Evolutionary conservation across 805 yeast species (phyloP), one percentile per base, ranked within the genome.

Genomic region (Scheffersomyces coipomensis): DNA sequence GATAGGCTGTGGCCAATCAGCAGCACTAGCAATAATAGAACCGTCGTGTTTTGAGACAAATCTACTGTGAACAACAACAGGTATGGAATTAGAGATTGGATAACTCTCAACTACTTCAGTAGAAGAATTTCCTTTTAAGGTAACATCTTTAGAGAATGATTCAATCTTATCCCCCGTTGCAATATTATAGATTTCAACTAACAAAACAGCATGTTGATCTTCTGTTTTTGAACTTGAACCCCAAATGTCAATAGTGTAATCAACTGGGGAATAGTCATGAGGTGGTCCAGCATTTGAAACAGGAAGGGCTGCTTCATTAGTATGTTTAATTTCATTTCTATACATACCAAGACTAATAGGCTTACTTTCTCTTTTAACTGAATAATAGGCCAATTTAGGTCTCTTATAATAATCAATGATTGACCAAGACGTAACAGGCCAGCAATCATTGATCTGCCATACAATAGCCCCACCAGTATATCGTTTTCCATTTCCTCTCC

Each of bases 391-490:
- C 40, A 76, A 47, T 48, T 76, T 76, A 5, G 76, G 76, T 19
- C 68, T 51, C 29, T 49, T 51, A 38, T 56, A 68, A 40, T 49
- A 66, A 46, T 76, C 81, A 15, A 66, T 58, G 21, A 75, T 53
- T 1, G 79, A 56, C 80, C 81, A 76, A n/a, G 71, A 61, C 1
- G 78, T 64, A 2, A 63, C 73, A 1, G 80, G 80, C 75, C 78
- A 74, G 41, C 77, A 73, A 49, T 76, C 80, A 44, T 76, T 73
- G 19, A 72, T 50, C 52, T 76, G 81, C 81, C 81, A 76, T 6
- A 76, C 78, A 27, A 76, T 51, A 3, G 75, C 68, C 3, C 80
- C 81, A 12, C 75, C 72, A 29, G 53, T 51, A 29, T 61, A 56
- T 30, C 73, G 59, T 26, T 57, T 47, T 2, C 62, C 62, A 4